phyloP scores from a whole-genome alignment of 768 basidiomycete species.

The Tremella mesenterica region DNA sequence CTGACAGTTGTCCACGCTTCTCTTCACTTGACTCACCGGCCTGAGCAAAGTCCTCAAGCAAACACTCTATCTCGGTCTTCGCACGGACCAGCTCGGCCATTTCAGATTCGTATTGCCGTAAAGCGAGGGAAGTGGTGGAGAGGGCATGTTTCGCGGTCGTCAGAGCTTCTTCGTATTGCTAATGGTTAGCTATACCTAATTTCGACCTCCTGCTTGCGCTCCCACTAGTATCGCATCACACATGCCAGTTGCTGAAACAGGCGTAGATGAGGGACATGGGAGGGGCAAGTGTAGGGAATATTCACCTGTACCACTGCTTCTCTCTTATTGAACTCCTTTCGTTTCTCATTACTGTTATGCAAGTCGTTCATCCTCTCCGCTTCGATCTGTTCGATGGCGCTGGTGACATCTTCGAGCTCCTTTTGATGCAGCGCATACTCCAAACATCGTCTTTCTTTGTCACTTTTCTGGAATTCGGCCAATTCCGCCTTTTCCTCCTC shows the following conservation, averaged over 20 bases:
- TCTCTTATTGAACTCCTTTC: slow-evolving; percentile 70
- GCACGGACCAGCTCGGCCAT: slow-evolving; percentile 76
- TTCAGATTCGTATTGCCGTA: slow-evolving; percentile 69
- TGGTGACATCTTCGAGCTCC: slow-evolving; percentile 79
- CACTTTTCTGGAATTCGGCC: slow-evolving; percentile 85
- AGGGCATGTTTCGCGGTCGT: slow-evolving; percentile 61
- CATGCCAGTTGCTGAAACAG: too few species aligned
- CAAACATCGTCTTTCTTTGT: slow-evolving; percentile 84
- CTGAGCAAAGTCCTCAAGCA: slow-evolving; percentile 64
- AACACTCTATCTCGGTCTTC: slow-evolving; percentile 77
- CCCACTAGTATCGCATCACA: too few species aligned
- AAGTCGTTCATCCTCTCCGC: slow-evolving; percentile 68
- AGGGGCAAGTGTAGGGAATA: slow-evolving; percentile 1
- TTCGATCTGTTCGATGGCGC: slow-evolving; percentile 60
- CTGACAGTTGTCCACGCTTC: slow-evolving; percentile 56
- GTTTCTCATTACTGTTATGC: slow-evolving; percentile 69
- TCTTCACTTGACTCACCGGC: slow-evolving; percentile 60
- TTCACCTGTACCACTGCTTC: slow-evolving; percentile 77
- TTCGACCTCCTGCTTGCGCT: too few species aligned
- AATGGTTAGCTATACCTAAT: not conserved
- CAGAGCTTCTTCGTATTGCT: slow-evolving; percentile 68
- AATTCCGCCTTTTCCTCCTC: slow-evolving; percentile 98
- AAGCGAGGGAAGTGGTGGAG: slow-evolving; percentile 61
- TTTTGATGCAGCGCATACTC: slow-evolving; percentile 91
- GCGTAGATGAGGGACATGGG: too few species aligned